phyloP scores from a whole-genome alignment of 2,329 filamentous ascomycete species.

The Ophiocordyceps camponoti-leonardi region DNA sequence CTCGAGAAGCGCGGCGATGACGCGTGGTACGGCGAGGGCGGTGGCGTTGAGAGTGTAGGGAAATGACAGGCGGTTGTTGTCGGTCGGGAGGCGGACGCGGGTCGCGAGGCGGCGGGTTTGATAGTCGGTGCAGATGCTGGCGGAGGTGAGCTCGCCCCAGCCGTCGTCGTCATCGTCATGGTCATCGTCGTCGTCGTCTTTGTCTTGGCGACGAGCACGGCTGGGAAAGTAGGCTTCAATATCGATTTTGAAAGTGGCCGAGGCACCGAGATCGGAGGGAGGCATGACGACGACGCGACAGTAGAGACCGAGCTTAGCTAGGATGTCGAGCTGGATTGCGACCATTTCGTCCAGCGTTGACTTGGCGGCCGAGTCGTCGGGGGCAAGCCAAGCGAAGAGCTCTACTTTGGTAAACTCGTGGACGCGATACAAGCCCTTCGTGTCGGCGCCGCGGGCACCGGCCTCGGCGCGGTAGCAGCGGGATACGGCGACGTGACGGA shows the following conservation, averaged over 20 bases:
- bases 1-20: slow-evolving; percentile 78
- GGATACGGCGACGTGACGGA: slow-evolving; percentile 68
- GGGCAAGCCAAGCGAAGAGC: slow-evolving; percentile 79
- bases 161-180: slow-evolving; percentile 27
- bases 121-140: slow-evolving; percentile 88
- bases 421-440: slow-evolving; percentile 88
- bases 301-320: slow-evolving; percentile 59
- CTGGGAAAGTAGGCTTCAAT: slow-evolving; percentile 93
- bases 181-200: slow-evolving; percentile 23
- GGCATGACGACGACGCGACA: slow-evolving; percentile 93
- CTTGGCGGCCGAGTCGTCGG: slow-evolving; percentile 33
- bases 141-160: slow-evolving; percentile 87
- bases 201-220: slow-evolving; percentile 28
- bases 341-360: slow-evolving; percentile 72
- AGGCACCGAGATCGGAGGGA: slow-evolving; percentile 70
- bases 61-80: slow-evolving; percentile 38
- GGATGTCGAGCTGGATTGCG: slow-evolving; percentile 69
- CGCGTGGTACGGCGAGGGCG: slow-evolving; percentile 75
- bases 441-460: slow-evolving; percentile 73
- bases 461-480: slow-evolving; percentile 95
- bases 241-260: slow-evolving; percentile 72
- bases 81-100: slow-evolving; percentile 37
- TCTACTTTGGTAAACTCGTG: slow-evolving; percentile 99
- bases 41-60: slow-evolving; percentile 91
- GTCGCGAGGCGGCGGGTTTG: slow-evolving; percentile 73